Conservation (phyloP, 305 asterid species). For the Rubia peregrina region DNA sequence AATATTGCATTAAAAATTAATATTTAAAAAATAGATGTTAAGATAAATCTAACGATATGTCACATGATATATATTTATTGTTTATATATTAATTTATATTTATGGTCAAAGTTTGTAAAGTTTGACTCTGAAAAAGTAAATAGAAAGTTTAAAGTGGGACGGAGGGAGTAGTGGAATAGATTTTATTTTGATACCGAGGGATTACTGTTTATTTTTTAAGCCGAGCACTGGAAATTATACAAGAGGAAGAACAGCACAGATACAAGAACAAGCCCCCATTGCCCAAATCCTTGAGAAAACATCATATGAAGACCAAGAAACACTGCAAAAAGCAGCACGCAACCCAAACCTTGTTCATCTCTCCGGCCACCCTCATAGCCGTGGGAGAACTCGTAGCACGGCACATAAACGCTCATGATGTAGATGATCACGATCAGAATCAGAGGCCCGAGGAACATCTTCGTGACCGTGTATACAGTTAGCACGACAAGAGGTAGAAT, state of each 20-base stretch:
- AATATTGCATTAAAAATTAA: too few relatives aligned
- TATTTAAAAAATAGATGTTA: too few relatives aligned
- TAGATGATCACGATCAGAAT: constrained; percentile 33
- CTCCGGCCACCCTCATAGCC: background rate
- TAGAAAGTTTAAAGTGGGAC: too few relatives aligned
- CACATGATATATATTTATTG: too few relatives aligned
- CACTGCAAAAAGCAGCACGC: constrained; percentile 13
- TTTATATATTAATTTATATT: too few relatives aligned
- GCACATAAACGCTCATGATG: constrained; percentile 22
- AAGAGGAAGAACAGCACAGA: constrained; percentile 15
- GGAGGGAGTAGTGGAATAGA: too few relatives aligned
- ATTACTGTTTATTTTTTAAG: background rate
- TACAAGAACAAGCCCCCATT: constrained; percentile 24
- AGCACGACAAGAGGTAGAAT: constrained; percentile 38
- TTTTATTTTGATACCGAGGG: too few relatives aligned
- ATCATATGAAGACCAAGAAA: constrained; percentile 16
- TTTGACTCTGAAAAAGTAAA: too few relatives aligned
- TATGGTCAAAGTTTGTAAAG: too few relatives aligned
- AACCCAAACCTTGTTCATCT: constrained; percentile 20
- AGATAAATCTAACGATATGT: too few relatives aligned
- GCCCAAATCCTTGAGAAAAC: constrained; percentile 12
- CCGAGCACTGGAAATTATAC: constrained; percentile 15
- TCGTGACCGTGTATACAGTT: constrained; percentile 35
- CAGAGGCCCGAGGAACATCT: constrained; percentile 56
- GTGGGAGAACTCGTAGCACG: constrained; percentile 14